These are phyloP conservation scores for Cryptococcus deneoformans DNA, from an alignment of 1,284 basidiomycete species.

Conservation along the genomic window DNA sequence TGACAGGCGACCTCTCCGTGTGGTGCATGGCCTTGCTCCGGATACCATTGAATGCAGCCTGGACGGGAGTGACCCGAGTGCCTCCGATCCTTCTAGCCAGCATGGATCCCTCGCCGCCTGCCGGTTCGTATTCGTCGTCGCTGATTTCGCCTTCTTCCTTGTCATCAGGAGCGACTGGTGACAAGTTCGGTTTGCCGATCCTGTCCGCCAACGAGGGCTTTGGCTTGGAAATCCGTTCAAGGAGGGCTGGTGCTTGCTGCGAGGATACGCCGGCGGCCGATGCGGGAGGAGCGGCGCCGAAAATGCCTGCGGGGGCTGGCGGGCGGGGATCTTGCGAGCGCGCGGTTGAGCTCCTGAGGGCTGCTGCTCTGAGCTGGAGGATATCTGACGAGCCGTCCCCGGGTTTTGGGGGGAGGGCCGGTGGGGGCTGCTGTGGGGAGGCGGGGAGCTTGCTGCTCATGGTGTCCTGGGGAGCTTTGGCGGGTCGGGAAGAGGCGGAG, in stretches of 20 bases:
- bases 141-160: constrained; percentile 37
- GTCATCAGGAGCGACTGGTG: constrained; percentile 2
- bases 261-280: no score
- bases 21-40: neutral
- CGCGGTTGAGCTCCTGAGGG: neutral
- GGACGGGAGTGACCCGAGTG: neutral
- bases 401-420: neutral
- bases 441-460: neutral
- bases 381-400: neutral
- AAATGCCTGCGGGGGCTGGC: no score
- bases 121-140: constrained; percentile 19
- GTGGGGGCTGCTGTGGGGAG: neutral
- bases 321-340: neutral
- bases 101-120: neutral
- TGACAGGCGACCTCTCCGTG: no score
- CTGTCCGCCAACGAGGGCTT: neutral
- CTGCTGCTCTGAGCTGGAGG: neutral
- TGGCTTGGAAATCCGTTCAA: neutral
- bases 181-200: neutral
- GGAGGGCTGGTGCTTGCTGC: no score
- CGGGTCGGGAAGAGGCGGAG: neutral
- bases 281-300: no score
- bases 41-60: neutral
- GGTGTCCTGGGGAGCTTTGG: neutral
- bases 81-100: neutral